Evolutionary conservation across 1,284 basidiomycete genomes (phyloP).

Genomic region (Volvariella volvacea): DNA sequence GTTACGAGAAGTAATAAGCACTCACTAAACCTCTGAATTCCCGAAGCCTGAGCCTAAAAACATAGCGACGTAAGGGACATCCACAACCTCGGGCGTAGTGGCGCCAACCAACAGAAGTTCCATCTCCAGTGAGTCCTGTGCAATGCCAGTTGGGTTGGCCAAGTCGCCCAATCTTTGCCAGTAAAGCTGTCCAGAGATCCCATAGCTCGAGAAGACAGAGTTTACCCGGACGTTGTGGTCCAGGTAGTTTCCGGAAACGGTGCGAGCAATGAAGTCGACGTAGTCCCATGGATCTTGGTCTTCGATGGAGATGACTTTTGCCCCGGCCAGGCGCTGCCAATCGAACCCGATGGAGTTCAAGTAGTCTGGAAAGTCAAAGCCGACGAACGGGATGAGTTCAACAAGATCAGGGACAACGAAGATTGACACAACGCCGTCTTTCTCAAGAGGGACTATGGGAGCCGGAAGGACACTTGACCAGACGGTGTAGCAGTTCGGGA

Average conservation of each 20-base stretch:
- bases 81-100: slow-evolving; percentile 40
- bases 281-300: slow-evolving; percentile 49
- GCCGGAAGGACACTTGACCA: slow-evolving; percentile 57
- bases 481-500: slow-evolving; percentile 48
- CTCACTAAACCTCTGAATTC: slow-evolving; percentile 47
- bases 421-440: slow-evolving; percentile 44
- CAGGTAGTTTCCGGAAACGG: slow-evolving; percentile 55
- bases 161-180: slow-evolving; percentile 57
- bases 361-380: slow-evolving; percentile 38
- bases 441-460: slow-evolving; percentile 48
- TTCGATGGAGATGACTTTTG: slow-evolving; percentile 48
- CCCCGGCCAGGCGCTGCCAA: slow-evolving; percentile 55
- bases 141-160: slow-evolving; percentile 45
- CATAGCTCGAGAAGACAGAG: slow-evolving; percentile 55
- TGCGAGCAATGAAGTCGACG: slow-evolving; percentile 48
- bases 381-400: slow-evolving; percentile 40
- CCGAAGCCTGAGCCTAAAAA: slow-evolving; percentile 45
- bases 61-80: slow-evolving; percentile 45
- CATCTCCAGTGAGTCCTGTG: slow-evolving; percentile 39
- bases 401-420: slow-evolving; percentile 53
- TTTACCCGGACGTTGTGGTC: slow-evolving; percentile 60
- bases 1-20: slow-evolving; percentile 5
- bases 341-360: slow-evolving; percentile 47
- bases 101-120: slow-evolving; percentile 40
- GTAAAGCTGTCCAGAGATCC: slow-evolving; percentile 37